phyloP scores from a whole-genome alignment of 768 basidiomycete genomes.

The Tephrocybe sp. region DNA sequence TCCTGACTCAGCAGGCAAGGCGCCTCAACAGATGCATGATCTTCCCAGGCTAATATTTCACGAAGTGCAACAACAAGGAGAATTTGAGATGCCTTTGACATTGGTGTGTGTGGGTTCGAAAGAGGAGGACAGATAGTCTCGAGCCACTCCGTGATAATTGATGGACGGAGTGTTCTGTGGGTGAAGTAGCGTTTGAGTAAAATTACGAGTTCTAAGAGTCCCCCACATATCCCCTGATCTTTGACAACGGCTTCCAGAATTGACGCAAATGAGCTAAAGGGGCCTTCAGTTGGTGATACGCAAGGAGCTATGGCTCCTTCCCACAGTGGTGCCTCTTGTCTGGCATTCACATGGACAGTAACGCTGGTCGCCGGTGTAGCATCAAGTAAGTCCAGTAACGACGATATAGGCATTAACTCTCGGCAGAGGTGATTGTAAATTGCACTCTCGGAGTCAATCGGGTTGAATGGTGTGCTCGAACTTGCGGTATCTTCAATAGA shows the following conservation, averaged over 20 bases:
- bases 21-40: background rate
- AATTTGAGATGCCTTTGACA: background rate
- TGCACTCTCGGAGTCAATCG: background rate
- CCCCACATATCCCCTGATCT: background rate
- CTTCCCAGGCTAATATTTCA: conserved; percentile 1
- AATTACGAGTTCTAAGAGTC: background rate
- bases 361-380: background rate
- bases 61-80: background rate
- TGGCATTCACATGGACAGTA: background rate
- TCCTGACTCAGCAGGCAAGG: no score
- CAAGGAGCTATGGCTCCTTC: background rate
- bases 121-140: background rate
- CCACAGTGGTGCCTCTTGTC: background rate
- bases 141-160: background rate
- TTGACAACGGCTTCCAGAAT: background rate
- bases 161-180: background rate
- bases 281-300: background rate
- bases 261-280: background rate
- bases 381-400: background rate
- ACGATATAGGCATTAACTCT: background rate
- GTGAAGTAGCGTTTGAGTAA: background rate
- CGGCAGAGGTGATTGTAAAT: background rate
- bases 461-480: background rate
- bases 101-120: background rate
- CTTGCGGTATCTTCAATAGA: background rate